Evolutionary conservation across 495 filamentous ascomycete genomes (phyloP).

Genomic region (Tuber melanosporum): DNA sequence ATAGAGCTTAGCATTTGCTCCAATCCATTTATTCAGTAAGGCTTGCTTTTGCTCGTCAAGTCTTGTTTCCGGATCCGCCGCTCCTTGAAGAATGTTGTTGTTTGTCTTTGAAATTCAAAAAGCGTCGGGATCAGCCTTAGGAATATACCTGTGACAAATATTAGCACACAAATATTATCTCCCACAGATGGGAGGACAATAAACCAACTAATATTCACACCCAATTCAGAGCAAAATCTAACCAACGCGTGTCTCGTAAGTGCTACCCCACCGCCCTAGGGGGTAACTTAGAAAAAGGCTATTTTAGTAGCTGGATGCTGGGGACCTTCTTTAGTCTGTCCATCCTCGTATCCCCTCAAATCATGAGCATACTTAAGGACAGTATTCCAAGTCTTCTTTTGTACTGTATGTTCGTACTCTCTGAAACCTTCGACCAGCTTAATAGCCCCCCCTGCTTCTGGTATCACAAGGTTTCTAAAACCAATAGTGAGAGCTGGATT

Average conservation of each 20-base stretch:
- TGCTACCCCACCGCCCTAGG: conserved; percentile 80
- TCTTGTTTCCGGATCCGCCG: conserved; percentile 56
- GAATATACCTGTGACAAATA: conserved; percentile 56
- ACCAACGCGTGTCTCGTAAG: conserved; percentile 81
- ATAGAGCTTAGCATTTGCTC: conserved; percentile 68
- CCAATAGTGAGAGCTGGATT: conserved; percentile 67
- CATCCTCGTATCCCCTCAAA: conserved; percentile 54
- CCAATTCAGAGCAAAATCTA: conserved; percentile 61
- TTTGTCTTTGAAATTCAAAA: conserved; percentile 84
- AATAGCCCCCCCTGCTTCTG: conserved; percentile 53
- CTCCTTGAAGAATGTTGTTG: conserved; percentile 88
- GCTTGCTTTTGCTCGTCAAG: conserved; percentile 55
- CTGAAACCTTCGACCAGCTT: conserved; percentile 53
- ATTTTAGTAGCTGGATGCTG: conserved; percentile 50
- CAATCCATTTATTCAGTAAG: conserved; percentile 62
- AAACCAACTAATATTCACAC: conserved; percentile 70
- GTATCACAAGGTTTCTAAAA: conserved; percentile 63
- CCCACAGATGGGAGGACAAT: conserved; percentile 42
- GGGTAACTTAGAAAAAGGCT: conserved; percentile 80
- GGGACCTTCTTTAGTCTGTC: neutral
- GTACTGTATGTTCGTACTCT: conserved; percentile 60
- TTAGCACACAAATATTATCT: conserved; percentile 8
- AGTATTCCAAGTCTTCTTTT: conserved; percentile 59
- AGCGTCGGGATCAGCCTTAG: conserved; percentile 76
- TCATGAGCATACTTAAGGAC: conserved; percentile 60